Base-by-base conservation (phyloP, 805 yeast species). In the Maudiozyma turicensis region DNA sequence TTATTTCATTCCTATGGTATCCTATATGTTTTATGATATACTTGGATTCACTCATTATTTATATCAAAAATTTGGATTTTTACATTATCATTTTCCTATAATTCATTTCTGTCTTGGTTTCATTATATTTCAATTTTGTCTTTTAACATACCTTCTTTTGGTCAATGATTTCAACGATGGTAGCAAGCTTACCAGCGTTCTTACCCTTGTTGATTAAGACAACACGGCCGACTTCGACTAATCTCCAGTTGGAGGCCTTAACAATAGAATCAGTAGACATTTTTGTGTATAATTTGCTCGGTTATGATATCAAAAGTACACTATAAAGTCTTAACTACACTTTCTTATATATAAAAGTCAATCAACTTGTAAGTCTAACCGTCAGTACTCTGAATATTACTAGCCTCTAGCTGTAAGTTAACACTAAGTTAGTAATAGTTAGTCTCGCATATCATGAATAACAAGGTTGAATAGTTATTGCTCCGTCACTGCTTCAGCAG, bases 191-290 rank as follows among this genome's bases (percentile, higher is more conserved):
- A 65, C 85, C 85, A 58, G 81, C 73, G 66, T 67, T 68, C 58
- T 73, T 71, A 69, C 87, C 86, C 75, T 84, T 80, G 84, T 81
- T 80, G 72, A 91, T 72, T 71, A 91, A 84, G 74, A 90, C 96
- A 72, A 93, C 86, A 81, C 99, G 96, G 75, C 99, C 99, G 72
- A 90, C 86, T 82, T 91, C 96, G 74, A 93, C 99, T 72, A 81
- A 82, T 86, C 96, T 88, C 98, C 98, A 93, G 91, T 86, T 86
- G 74, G 95, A 80, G 73, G 95, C 86, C 80, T 87, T 85, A 75
- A 93, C 93, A 72, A 85, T 75, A 72, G 88, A 72, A 68, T 75
- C 76, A 60, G 80, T 68, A 66, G 86, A 80, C 86, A 81, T 80
- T 68, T 68, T 63, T 44, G 40, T 41, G 40, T 41, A 49, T 46